phyloP scores from a whole-genome alignment of 2,329 filamentous ascomycete genomes.

The Aspergillus glaucus region DNA sequence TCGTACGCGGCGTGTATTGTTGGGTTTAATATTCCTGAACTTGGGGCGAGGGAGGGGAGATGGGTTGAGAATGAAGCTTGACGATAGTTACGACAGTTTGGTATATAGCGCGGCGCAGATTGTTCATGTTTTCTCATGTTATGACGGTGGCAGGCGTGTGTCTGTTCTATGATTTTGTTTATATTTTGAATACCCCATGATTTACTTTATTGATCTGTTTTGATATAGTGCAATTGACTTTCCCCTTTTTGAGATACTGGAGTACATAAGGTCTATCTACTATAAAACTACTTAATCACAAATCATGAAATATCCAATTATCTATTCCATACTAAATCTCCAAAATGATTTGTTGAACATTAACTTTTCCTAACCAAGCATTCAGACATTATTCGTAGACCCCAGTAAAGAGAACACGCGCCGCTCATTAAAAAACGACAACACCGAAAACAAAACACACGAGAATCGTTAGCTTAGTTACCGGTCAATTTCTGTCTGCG shows the following conservation, averaged over 20 bases:
- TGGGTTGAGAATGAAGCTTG: conserved; percentile 12
- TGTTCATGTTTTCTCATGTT: background rate
- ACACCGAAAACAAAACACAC: background rate
- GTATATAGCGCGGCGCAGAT: background rate
- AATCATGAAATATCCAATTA: no score
- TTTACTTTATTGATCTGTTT: no score
- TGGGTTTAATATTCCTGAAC: conserved; percentile 29
- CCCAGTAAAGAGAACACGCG: no score
- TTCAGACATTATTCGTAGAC: no score
- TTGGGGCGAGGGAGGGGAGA: conserved; percentile 15
- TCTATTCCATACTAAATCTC: no score
- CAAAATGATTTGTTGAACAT: no score
- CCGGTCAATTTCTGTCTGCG: conserved; percentile 50
- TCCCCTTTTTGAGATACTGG: no score
- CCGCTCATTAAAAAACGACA: background rate
- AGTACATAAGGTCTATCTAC: no score
- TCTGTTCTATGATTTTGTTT: no score
- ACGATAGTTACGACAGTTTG: background rate
- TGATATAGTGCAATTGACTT: no score
- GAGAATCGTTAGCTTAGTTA: conserved; percentile 10
- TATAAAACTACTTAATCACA: no score
- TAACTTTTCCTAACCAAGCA: no score
- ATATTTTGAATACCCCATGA: background rate
- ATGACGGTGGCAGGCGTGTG: background rate
- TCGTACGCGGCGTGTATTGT: conserved; percentile 33